Conservation (phyloP, 1,139 yeast species). For the Williopsis jadinii region DNA sequence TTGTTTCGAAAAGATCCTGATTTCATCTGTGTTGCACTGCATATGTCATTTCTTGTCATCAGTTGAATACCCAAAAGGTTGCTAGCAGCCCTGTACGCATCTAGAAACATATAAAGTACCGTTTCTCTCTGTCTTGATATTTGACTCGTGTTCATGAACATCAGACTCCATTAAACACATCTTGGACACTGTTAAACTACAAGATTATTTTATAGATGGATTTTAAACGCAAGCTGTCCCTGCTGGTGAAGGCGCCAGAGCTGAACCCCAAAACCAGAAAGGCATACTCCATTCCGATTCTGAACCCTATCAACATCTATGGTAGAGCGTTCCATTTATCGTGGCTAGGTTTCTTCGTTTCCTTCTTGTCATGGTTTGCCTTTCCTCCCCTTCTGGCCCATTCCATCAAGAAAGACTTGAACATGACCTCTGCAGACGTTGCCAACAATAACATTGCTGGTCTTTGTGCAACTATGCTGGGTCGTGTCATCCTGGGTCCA, state of each 20-base stretch:
- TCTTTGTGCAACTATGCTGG: conserved; percentile 26
- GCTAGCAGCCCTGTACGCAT: no score
- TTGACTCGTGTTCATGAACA: no score
- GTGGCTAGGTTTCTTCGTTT: conserved; percentile 29
- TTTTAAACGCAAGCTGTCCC: no score
- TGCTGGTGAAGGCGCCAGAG: conserved; percentile 16
- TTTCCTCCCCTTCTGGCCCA: conserved; percentile 27
- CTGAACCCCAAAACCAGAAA: conserved; percentile 26
- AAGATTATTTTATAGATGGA: no score
- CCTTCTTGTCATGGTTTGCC: conserved; percentile 30
- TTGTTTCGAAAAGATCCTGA: no score
- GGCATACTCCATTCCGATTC: conserved; percentile 24
- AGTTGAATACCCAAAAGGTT: no score
- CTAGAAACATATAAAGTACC: no score
- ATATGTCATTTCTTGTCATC: no score
- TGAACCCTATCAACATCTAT: conserved; percentile 23
- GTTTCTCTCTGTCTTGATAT: no score
- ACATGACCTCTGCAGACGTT: conserved; percentile 24
- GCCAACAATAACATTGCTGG: conserved; percentile 29
- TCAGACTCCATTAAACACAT: no score
- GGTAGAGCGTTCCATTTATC: conserved; percentile 26
- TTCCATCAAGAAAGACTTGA: conserved; percentile 22
- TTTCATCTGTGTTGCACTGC: no score
- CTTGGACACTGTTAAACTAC: no score
- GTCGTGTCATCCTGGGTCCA: conserved; percentile 27